Evolutionary conservation across 2,329 filamentous ascomycete genomes (phyloP).

Genomic region (Gnomoniopsis smithogilvyi): DNA sequence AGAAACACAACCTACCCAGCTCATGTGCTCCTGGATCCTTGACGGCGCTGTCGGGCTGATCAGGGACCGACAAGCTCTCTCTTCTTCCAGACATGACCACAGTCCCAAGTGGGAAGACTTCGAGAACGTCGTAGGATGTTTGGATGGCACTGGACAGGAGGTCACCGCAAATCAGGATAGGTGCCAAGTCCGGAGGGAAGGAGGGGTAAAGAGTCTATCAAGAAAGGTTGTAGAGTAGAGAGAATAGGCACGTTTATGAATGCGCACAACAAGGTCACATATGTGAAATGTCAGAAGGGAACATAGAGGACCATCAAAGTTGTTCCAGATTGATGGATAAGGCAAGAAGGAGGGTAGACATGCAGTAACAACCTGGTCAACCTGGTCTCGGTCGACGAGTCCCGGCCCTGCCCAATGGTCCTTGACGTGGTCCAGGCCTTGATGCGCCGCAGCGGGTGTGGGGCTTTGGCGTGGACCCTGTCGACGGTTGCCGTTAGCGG

Average conservation of each 20-base stretch:
- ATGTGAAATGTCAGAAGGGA: neutral
- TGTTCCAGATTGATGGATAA: conserved; percentile 2
- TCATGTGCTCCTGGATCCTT: conserved; percentile 59
- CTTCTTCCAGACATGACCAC: conserved; percentile 30
- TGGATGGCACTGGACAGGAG: neutral
- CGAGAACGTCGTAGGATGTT: neutral
- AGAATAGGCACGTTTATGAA: too few relatives aligned
- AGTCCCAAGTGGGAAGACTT: neutral
- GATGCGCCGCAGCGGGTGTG: conserved; percentile 10
- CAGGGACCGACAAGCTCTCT: conserved; percentile 37
- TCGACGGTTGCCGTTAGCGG: conserved; percentile 8
- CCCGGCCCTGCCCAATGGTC: conserved; percentile 11
- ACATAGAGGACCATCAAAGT: too few relatives aligned
- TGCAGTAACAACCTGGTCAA: conserved; percentile 5
- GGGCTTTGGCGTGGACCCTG: too few relatives aligned
- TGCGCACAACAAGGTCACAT: neutral
- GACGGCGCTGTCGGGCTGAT: conserved; percentile 33
- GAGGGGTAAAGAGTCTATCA: neutral
- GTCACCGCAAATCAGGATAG: neutral
- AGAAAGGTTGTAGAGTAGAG: too few relatives aligned
- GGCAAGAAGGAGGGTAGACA: conserved; percentile 1
- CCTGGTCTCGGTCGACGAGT: conserved; percentile 9
- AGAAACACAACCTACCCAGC: conserved; percentile 42
- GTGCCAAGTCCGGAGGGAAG: neutral
- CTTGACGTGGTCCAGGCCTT: conserved; percentile 13